Percentiles rank a stretch among this genome's conserved stretches.
Evolutionary conservation across 169 alveolate species (phyloP).

Genomic region (Ichthyophthirius multifiliis): DNA sequence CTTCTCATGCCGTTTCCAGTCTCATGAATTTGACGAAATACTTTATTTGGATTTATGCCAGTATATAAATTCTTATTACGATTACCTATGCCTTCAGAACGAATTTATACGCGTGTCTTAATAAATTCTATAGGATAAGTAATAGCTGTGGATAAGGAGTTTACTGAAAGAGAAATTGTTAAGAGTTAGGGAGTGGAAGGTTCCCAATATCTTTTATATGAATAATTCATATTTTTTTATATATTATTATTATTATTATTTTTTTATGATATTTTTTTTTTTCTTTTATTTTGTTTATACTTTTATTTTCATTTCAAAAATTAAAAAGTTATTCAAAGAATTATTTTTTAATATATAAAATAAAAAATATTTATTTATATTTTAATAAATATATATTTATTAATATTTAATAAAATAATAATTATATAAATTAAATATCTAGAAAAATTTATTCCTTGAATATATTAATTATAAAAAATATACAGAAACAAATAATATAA

Average conservation of each 20-base stretch:
- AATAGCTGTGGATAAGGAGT: conserved; percentile 17
- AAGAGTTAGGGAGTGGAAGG: conserved; percentile 35
- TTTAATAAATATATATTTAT: no score
- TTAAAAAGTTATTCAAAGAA: no score
- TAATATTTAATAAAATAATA: no score
- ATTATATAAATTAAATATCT: no score
- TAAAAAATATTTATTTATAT: no score
- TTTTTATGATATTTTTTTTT: no score
- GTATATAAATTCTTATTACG: conserved; percentile 13
- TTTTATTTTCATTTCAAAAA: no score
- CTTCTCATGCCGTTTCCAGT: conserved; percentile 40
- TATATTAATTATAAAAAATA: no score
- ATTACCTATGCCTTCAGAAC: conserved; percentile 46
- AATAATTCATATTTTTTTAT: conserved; percentile 27
- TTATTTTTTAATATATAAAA: no score
- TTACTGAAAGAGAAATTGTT: conserved; percentile 24
- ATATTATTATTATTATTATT: not conserved
- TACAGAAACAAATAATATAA: no score
- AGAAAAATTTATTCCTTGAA: no score
- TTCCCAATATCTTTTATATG: conserved; percentile 53
- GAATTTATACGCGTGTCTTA: conserved; percentile 33
- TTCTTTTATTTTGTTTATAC: no score
- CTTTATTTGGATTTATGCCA: conserved; percentile 38
- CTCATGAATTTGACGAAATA: conserved; percentile 43
- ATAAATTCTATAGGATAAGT: conserved; percentile 43